A percentile compares a stretch with the other conserved stretches of the same genome.
These are phyloP conservation scores for Limnanthes douglasii DNA, from an alignment of 345 rosid genomes.

Conservation along the genomic window DNA sequence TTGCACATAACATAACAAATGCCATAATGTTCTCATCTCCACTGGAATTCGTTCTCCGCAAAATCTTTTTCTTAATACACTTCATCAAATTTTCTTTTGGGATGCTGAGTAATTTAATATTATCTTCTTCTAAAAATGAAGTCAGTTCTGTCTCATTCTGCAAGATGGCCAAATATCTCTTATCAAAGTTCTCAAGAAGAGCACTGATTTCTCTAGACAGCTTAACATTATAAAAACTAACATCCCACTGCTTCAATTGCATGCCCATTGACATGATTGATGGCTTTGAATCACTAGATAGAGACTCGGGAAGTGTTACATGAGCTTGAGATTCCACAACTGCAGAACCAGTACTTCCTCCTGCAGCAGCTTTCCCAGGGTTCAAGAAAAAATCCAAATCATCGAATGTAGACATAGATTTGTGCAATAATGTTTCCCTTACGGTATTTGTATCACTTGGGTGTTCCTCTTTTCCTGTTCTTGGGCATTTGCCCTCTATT, in stretches of 20 bases:
- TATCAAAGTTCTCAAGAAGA: constrained; percentile 24
- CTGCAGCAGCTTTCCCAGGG: constrained; percentile 34
- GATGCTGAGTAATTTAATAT: constrained; percentile 26
- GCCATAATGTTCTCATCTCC: constrained; percentile 24
- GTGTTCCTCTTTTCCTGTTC: constrained; percentile 15
- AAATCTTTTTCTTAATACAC: constrained; percentile 21
- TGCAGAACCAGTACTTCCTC: constrained; percentile 18
- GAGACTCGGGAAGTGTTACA: constrained; percentile 17
- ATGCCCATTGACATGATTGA: constrained; percentile 12
- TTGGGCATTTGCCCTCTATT: constrained; percentile 9
- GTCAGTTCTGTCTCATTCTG: constrained; percentile 27
- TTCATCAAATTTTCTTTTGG: constrained; percentile 34
- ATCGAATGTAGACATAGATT: constrained; percentile 55
- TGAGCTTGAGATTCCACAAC: constrained; percentile 10
- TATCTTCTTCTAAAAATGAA: constrained; percentile 19
- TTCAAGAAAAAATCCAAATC: constrained; percentile 88
- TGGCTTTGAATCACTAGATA: constrained; percentile 11
- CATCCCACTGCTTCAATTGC: constrained; percentile 16
- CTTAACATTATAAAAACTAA: constrained; percentile 22
- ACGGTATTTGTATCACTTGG: constrained; percentile 19
- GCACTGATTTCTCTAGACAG: constrained; percentile 26
- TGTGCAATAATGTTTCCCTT: constrained; percentile 34
- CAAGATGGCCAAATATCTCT: constrained; percentile 35
- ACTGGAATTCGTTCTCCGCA: constrained; percentile 11
- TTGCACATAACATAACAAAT: constrained; percentile 28